These are phyloP conservation scores for Penicillium freii DNA, from an alignment of 2,329 filamentous ascomycete genomes.

Conservation along the genomic window DNA sequence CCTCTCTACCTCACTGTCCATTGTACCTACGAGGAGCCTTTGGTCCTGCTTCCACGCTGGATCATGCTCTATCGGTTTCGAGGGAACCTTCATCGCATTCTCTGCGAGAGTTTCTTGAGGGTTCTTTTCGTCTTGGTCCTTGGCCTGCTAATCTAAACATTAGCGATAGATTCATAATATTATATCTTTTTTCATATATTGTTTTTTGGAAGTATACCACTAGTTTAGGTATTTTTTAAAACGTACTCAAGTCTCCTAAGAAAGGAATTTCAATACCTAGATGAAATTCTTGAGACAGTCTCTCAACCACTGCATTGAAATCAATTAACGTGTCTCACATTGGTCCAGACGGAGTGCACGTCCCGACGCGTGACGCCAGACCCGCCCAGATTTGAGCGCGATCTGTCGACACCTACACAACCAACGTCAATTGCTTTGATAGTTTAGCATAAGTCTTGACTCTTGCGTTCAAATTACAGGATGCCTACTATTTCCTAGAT, in stretches of 20 bases:
- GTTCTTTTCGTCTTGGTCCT: conserved; percentile 14
- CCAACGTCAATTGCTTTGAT: conserved; percentile 5
- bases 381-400: conserved; percentile 14
- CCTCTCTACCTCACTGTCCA: conserved; percentile 22
- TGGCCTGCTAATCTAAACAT: conserved; percentile 39
- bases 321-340: background rate
- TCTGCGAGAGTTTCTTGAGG: conserved; percentile 4
- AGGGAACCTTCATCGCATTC: conserved; percentile 5
- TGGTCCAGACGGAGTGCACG: conserved; percentile 11
- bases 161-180: conserved; percentile 33
- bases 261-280: background rate
- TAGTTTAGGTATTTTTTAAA: background rate
- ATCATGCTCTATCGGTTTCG: conserved; percentile 3
- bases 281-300: background rate
- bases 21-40: conserved; percentile 9
- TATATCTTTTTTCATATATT: conserved; percentile 8
- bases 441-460: conserved; percentile 10
- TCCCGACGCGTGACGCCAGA: conserved; percentile 31
- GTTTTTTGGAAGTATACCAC: background rate
- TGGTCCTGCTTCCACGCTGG: conserved; percentile 6
- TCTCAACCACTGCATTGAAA: background rate
- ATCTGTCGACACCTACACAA: conserved; percentile 8
- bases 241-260: background rate
- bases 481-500: conserved; percentile 25
- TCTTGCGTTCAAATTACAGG: conserved; percentile 8